These are phyloP conservation scores for Blastocystis hominis DNA, from an alignment of 352 stramenopile species.

Conservation along the genomic window DNA sequence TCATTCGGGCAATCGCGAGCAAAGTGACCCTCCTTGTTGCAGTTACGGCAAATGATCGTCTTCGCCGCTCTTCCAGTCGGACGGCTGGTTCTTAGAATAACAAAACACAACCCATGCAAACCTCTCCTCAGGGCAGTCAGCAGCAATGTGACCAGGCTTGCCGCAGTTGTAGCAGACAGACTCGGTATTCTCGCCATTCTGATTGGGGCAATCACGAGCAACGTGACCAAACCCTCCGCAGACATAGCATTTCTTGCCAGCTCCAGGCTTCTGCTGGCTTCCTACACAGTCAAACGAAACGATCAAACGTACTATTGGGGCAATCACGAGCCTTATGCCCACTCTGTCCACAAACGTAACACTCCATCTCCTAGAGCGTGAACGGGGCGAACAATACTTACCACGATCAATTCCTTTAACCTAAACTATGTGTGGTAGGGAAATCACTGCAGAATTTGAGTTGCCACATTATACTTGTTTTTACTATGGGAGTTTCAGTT, in stretches of 20 bases:
- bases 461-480: no score
- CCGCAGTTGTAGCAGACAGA: conserved; percentile 59
- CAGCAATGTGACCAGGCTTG: conserved; percentile 57
- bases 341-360: background rate
- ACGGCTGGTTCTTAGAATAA: no score
- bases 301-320: background rate
- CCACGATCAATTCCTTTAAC: no score
- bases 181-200: background rate
- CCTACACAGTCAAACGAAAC: background rate
- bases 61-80: background rate
- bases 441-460: no score
- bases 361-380: background rate
- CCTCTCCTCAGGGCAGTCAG: conserved; percentile 46
- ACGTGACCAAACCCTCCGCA: conserved; percentile 1
- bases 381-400: no score
- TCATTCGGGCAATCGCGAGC: conserved; percentile 28
- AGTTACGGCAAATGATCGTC: background rate
- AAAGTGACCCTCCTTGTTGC: background rate
- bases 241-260: background rate
- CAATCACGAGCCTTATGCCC: conserved; percentile 9
- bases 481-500: no score
- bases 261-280: background rate
- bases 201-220: conserved; percentile 10
- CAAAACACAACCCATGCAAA: background rate
- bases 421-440: no score